Base-by-base conservation (phyloP, 2,329 filamentous ascomycete genomes). In the Aotearoamyces nothofagi region DNA sequence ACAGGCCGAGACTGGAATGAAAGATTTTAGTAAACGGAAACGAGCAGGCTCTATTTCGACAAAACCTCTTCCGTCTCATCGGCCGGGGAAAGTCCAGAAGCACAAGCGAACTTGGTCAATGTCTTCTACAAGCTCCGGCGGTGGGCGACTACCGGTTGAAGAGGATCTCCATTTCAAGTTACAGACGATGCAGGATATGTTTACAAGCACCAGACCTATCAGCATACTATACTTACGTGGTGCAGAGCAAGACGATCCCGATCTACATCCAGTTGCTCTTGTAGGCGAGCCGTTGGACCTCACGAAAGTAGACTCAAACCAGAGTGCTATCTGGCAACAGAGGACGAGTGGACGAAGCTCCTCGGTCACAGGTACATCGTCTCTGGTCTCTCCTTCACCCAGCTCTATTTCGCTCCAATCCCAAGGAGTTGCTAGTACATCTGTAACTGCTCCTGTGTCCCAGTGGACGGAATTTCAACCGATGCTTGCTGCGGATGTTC, bases 81-180 rank as follows among this genome's bases (percentile, higher is more conserved):
- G 81, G 32, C 74, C 78, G 3, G 78, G 78, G n/a, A 93, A 93
- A 51, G 69, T 80, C 1, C 69, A 72, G 14, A 93, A 93, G 53
- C 84, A 94, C 55, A 92, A 92, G 54, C 66, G 87, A 34, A 92
- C 84, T 0, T 94, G 86, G 84, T 94, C 87, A 7, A 82, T 92
- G 66, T 86, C 83, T 14, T 94, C 87, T 5, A 58, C 69, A 17
- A 74, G 72, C 45, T 78, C 74, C 3, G 64, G 62, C 3, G 63
- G 62, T 9, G 62, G 60, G 11, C 57, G 68, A 13, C 46, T 59
- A n/a, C 58, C 68, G 0, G 54, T 71, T 15, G 74, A 79, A 47
- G 81, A 90, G 43, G 82, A 90, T 44, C 52, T 87, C 14, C 78
- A 84, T 43, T 68, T 69, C 51, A 87, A 87, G 53, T 60, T 90